These are phyloP conservation scores for Salvia hispanica DNA, from an alignment of 257 asterid genomes.

Conservation along the genomic window DNA sequence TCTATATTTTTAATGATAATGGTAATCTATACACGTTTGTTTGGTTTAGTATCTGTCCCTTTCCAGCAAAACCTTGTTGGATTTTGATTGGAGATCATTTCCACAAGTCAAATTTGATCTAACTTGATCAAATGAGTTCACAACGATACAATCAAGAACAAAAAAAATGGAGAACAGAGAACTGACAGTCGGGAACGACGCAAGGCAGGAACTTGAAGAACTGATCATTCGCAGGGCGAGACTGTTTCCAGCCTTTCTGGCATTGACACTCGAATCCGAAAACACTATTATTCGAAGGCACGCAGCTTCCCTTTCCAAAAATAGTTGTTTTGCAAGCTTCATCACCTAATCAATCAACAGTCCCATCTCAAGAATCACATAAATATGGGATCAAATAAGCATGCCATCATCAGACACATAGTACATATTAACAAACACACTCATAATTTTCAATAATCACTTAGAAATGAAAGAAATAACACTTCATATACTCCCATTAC, in stretches of 20 bases:
- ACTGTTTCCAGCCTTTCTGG: constrained; percentile 71
- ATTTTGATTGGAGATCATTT: not conserved
- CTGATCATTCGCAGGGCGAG: constrained; percentile 43
- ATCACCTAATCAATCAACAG: constrained; percentile 21
- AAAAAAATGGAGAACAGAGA: not conserved
- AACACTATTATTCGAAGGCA: constrained; percentile 36
- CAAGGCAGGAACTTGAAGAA: constrained; percentile 63
- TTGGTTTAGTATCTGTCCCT: constrained; percentile 6
- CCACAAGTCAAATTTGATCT: not conserved
- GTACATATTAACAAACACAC: not conserved
- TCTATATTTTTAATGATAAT: not conserved
- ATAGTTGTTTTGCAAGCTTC: constrained; percentile 45
- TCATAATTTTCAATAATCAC: not conserved
- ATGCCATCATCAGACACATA: not conserved
- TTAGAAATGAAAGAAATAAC: not conserved
- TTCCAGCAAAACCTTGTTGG: not conserved
- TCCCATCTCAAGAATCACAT: not conserved
- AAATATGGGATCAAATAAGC: not conserved
- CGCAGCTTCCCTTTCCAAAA: constrained; percentile 78
- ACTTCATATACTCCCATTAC: not conserved
- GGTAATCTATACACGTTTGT: not conserved
- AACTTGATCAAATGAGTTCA: not conserved
- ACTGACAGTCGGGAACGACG: constrained; percentile 76
- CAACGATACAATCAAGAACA: not conserved
- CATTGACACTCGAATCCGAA: constrained; percentile 69